Base-by-base conservation (phyloP, 2,329 filamentous ascomycete species). In the Pseudogymnoascus sp. region DNA sequence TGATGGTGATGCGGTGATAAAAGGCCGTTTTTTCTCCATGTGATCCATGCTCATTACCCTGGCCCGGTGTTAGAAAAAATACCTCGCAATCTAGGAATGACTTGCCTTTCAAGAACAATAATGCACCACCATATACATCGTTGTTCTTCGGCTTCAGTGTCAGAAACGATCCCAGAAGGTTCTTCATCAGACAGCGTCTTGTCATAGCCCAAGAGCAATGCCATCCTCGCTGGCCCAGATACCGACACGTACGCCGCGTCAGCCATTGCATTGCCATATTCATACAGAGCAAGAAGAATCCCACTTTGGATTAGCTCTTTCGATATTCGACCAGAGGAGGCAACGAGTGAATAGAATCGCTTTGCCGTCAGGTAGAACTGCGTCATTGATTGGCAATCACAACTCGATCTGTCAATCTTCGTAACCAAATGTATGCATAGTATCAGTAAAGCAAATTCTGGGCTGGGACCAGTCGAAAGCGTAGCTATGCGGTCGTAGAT, bases 251-350 rank as follows among this genome's bases (percentile, higher is more conserved):
- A 62, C 4, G 58, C 50, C 12, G 54, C 37, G 7, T 60, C 37
- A 14, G 63, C 18, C 12, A 62, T 30, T 25, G 60, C 62, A 18
- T 65, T 58, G 7, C 58, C 22, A 20, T 62, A 59, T 37, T 65
- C 63, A 39, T 60, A 65, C 9, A 65, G 12, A 41, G 62, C 63
- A 54, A 65, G 36, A n/a, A 65, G 16, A 50, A 65, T 25, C 11
- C 59, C 60, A 18, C 58, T 57, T 54, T 65, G 63, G 16, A 65
- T 47, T 33, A 63, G 12, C 36, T 54, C 54, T 47, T 60, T 61
- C 14, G 63, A 63, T 36, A 43, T 22, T 61, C 59, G 60, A 16
- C 61, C 61, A 18, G 59, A 54, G 2, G 61, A 63, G 6, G n/a
- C 16, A 37, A 62, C 22, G 14, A 60, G 39, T 8, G 39, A 25